Evolutionary conservation across 2,329 filamentous ascomycete species (phyloP).

Genomic region (Ploettnerulaceae sp.): DNA sequence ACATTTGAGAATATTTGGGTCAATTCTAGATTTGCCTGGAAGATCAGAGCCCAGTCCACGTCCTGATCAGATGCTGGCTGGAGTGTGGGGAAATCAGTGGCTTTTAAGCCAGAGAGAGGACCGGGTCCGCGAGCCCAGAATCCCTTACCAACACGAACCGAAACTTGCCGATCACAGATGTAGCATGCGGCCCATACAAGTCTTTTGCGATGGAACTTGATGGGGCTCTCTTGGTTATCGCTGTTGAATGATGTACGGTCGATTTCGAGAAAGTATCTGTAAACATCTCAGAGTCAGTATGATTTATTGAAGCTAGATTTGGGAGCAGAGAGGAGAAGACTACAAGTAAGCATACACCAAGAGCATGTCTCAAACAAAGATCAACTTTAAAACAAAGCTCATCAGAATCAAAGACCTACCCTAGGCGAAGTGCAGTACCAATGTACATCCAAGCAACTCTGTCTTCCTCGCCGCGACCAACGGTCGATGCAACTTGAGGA

Average conservation of each 20-base stretch:
- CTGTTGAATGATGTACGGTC: conserved; percentile 64
- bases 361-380: too few species aligned
- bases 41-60: conserved; percentile 63
- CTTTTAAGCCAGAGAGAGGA: conserved; percentile 51
- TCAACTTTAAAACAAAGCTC: too few species aligned
- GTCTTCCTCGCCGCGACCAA: conserved; percentile 69
- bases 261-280: conserved; percentile 64
- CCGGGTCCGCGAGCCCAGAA: conserved; percentile 72
- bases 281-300: too few species aligned
- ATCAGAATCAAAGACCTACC: too few species aligned
- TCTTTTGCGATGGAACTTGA: conserved; percentile 56
- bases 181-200: conserved; percentile 67
- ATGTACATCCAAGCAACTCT: conserved; percentile 75
- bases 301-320: too few species aligned
- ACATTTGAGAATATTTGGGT: conserved; percentile 70
- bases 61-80: conserved; percentile 53
- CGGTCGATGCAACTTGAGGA: conserved; percentile 33
- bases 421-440: conserved; percentile 62
- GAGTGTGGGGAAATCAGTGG: conserved; percentile 47
- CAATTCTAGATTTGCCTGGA: conserved; percentile 66
- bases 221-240: conserved; percentile 53
- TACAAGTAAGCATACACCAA: too few species aligned
- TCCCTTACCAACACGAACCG: conserved; percentile 64
- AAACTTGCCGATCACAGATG: conserved; percentile 57
- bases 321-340: too few species aligned